Base-by-base conservation (phyloP, 352 stramenopile species). In the Thraustotheca clavata region DNA sequence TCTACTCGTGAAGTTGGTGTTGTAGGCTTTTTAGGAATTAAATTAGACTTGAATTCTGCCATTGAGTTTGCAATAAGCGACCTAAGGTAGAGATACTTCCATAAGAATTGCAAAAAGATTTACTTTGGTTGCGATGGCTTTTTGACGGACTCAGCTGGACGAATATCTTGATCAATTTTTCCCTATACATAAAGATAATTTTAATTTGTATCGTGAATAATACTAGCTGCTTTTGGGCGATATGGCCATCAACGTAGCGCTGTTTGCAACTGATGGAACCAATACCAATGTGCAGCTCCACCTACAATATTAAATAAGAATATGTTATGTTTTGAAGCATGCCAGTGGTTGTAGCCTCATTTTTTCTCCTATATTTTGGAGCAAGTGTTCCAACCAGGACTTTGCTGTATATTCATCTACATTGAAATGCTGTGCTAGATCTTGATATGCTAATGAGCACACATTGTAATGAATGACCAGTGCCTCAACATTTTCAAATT, bases 221-320 rank as follows among this genome's bases (percentile, higher is more conserved):
- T 11, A 59, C 50, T 20, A 47, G 82, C 16, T 81, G 66, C n/a
- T 72, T 71, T 16, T 73, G 67, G 5, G 73, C 39, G 47, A 91
- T 75, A 59, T 88, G 76, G 2, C 54, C 66, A 33, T 89, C 76
- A 14, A 91, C 65, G n/a, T 76, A 49, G 20, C 70, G 57, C 47
- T 80, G 67, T 8, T 59, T 31, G 36, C 80, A 89, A 6, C 68
- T 50, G 5, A 91, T 73, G 0, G 88, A 67, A 12, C 82, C 82
- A 2, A 86, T 67, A 5, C 79, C 79, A 34, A 91, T 68, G 48
- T 85, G 72, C 8, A 91, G 63, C 59, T 91, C 82, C 27, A 89
- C 72, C 80, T 88, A 35, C 16, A 27, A 35, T 33, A 14, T 9
- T 20, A 46, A 61, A 8, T 27, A 49, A 12, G 24, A 9, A 3